phyloP scores from a whole-genome alignment of 1,284 basidiomycete species.

The Exobasidium cylindrosporum region DNA sequence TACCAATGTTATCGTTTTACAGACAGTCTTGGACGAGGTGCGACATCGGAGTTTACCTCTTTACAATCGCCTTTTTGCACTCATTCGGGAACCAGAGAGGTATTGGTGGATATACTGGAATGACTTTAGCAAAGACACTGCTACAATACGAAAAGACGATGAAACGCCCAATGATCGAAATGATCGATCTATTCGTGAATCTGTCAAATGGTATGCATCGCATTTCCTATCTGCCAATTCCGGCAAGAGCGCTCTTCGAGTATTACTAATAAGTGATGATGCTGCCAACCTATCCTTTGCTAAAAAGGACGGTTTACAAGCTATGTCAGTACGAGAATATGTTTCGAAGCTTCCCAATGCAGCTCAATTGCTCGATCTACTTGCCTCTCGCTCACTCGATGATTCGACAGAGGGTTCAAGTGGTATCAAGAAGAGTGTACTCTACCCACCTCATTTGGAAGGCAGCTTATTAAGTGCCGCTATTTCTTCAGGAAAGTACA shows the following conservation, averaged over 20 bases:
- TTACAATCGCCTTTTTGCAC: constrained; percentile 64
- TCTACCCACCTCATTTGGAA: constrained; percentile 71
- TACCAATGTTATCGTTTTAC: constrained; percentile 68
- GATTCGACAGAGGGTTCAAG: constrained; percentile 26
- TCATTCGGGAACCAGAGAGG: constrained; percentile 48
- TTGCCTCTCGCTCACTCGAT: constrained; percentile 38
- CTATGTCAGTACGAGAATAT: constrained; percentile 50
- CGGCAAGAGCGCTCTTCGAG: constrained; percentile 31
- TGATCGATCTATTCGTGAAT: constrained; percentile 48
- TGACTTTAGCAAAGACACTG: constrained; percentile 23
- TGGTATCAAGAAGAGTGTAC: constrained; percentile 3
- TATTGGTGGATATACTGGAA: constrained; percentile 19
- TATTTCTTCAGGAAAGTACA: constrained; percentile 75
- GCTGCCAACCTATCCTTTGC: constrained; percentile 72
- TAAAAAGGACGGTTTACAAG: constrained; percentile 33
- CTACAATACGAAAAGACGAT: constrained; percentile 30
- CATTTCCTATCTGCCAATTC: constrained; percentile 26
- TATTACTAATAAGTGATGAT: constrained; percentile 68
- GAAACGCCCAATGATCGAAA: constrained; percentile 53
- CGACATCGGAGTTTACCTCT: constrained; percentile 88
- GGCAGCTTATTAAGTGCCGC: constrained; percentile 73
- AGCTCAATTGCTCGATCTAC: constrained; percentile 45
- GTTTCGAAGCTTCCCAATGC: constrained; percentile 42
- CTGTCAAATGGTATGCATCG: constrained; percentile 43
- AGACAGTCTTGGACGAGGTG: constrained; percentile 94